These are phyloP conservation scores for Blastobotrys arbuscula DNA, from an alignment of 1,139 yeast species.

Conservation along the genomic window DNA sequence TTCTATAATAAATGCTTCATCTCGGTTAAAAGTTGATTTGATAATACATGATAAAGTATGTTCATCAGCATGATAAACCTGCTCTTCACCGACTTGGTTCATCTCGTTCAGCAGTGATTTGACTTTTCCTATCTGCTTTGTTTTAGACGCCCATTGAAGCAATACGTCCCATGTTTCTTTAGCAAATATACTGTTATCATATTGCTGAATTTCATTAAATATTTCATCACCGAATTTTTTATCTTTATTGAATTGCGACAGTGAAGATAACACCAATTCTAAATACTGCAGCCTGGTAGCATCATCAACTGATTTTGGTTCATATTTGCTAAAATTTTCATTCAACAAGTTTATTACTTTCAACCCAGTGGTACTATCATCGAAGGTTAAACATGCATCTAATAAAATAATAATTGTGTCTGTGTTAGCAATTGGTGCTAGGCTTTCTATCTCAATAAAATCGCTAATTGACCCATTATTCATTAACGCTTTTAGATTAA, in stretches of 20 bases:
- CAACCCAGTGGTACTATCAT: conserved; percentile 15
- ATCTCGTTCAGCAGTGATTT: conserved; percentile 18
- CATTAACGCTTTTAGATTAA: conserved; percentile 4
- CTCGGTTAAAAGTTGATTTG: conserved; percentile 20
- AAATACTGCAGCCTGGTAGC: conserved; percentile 19
- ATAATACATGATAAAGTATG: conserved; percentile 27
- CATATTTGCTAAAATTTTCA: conserved; percentile 13
- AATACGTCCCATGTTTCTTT: conserved; percentile 35
- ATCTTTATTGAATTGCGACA: conserved; percentile 24
- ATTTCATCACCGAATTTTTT: conserved; percentile 20
- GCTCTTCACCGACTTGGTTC: conserved; percentile 16
- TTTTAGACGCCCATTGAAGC: conserved; percentile 31
- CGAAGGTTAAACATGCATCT: conserved; percentile 22
- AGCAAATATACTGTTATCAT: conserved; percentile 17
- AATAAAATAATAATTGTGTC: conserved; percentile 22
- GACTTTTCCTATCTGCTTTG: conserved; percentile 16
- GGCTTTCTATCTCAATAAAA: not conserved
- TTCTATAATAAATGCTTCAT: conserved; percentile 19
- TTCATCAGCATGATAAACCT: conserved; percentile 24
- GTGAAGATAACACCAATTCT: conserved; percentile 28
- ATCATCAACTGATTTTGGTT: not conserved
- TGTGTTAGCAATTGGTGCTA: conserved; percentile 1
- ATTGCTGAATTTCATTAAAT: conserved; percentile 15
- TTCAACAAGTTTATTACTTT: conserved; percentile 8
- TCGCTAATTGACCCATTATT: not conserved